Conservation (phyloP, 371 early-diverging fungal genomes). For the Coemansia linderi region DNA sequence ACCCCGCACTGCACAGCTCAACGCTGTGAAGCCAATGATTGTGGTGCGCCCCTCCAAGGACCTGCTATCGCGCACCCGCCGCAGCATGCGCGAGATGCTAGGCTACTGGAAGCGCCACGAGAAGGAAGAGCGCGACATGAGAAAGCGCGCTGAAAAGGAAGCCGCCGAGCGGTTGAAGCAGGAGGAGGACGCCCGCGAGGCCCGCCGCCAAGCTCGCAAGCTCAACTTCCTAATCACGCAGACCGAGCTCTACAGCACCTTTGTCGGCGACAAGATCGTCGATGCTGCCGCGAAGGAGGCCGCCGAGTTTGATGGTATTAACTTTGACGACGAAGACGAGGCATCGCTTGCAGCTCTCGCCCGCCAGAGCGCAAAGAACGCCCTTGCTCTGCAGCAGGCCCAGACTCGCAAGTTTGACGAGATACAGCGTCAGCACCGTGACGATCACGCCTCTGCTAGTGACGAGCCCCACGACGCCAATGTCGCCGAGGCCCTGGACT, state of each 20-base stretch:
- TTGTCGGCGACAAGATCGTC: slow-evolving; percentile 81
- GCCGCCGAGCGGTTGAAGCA: slow-evolving; percentile 77
- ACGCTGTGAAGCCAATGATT: slow-evolving; percentile 26
- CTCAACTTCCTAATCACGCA: slow-evolving; percentile 96
- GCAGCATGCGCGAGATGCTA: slow-evolving; percentile 66
- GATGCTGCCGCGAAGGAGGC: slow-evolving; percentile 28
- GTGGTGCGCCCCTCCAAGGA: slow-evolving; percentile 53
- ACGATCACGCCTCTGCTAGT: slow-evolving; percentile 8
- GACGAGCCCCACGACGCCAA: slow-evolving; percentile 56
- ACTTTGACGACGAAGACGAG: slow-evolving; percentile 82
- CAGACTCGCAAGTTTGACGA: slow-evolving; percentile 74
- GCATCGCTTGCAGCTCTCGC: slow-evolving; percentile 71
- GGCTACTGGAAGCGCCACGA: slow-evolving; percentile 90
- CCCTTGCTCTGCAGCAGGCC: slow-evolving; percentile 73
- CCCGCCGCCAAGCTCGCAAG: slow-evolving; percentile 88
- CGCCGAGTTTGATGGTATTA: slow-evolving; percentile 62
- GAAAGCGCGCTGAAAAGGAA: slow-evolving; percentile 89
- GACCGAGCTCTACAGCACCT: slow-evolving; percentile 97
- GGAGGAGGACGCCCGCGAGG: slow-evolving; percentile 91
- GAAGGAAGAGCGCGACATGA: slow-evolving; percentile 85
- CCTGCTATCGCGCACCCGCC: slow-evolving; percentile 41
- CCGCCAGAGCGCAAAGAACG: slow-evolving; percentile 74
- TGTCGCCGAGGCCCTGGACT: slow-evolving; percentile 67
- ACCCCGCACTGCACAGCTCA: slow-evolving; percentile 36
- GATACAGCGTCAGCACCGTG: slow-evolving; percentile 56